These are phyloP conservation scores for Chenopodium berlandieri DNA, from an alignment of 148 eudicot genomes.

Conservation along the genomic window DNA sequence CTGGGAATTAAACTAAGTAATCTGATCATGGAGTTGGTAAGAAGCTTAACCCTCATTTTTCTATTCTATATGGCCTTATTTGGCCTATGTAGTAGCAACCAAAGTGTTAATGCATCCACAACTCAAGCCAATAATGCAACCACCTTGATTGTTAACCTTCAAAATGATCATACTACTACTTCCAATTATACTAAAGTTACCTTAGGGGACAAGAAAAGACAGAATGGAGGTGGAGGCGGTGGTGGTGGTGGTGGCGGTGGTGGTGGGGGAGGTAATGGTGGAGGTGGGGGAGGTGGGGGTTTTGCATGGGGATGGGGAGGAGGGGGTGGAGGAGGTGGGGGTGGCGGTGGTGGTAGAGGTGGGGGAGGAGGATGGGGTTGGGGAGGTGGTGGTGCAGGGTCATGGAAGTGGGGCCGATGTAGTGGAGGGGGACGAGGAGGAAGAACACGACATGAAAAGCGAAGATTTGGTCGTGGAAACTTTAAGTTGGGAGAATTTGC, in stretches of 20 bases:
- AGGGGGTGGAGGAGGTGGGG: slow-evolving; percentile 39
- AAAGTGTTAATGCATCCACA: neutral
- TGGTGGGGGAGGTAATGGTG: slow-evolving; percentile 2
- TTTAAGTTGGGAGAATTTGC: slow-evolving; percentile 63
- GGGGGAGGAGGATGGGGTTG: slow-evolving; percentile 39
- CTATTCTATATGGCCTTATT: slow-evolving; percentile 8
- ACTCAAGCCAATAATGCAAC: slow-evolving; percentile 13
- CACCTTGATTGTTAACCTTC: neutral
- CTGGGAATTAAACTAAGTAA: neutral
- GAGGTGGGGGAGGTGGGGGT: slow-evolving; percentile 31
- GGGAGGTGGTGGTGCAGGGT: slow-evolving; percentile 39
- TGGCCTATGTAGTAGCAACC: slow-evolving; percentile 16
- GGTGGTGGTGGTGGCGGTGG: slow-evolving; percentile 15
- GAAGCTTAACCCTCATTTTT: slow-evolving; percentile 2
- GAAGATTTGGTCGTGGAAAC: slow-evolving; percentile 22
- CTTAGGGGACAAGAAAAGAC: neutral
- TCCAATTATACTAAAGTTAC: slow-evolving; percentile 10
- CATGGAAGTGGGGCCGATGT: slow-evolving; percentile 35
- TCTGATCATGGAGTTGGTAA: slow-evolving; percentile 5
- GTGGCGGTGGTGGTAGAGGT: slow-evolving; percentile 40
- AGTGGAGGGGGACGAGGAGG: slow-evolving; percentile 40
- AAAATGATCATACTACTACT: neutral
- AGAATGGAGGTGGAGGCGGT: neutral
- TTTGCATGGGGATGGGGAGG: slow-evolving; percentile 37
- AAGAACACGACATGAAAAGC: slow-evolving; percentile 29